Percentiles rank a stretch among this genome's conserved stretches.
Conservation (phyloP, 331 rosid genomes). For the Quercus phellos region DNA sequence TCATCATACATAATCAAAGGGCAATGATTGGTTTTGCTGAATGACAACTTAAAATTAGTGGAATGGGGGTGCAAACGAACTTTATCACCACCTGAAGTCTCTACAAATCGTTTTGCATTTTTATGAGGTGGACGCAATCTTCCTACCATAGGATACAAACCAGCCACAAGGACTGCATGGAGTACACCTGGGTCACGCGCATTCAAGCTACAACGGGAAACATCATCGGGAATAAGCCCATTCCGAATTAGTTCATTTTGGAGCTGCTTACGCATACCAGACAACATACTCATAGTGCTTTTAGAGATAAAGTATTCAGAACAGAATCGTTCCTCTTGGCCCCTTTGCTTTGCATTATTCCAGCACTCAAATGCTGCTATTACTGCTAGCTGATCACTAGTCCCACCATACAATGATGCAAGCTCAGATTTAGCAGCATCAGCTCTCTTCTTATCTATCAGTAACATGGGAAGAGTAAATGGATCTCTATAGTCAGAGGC, state of each 20-base stretch:
- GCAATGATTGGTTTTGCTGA: slow-evolving; percentile 5
- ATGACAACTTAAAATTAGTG: slow-evolving; percentile 29
- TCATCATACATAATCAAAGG: slow-evolving; percentile 62
- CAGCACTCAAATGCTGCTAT: slow-evolving; percentile 86
- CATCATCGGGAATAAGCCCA: slow-evolving; percentile 56
- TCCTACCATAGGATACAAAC: slow-evolving; percentile 92
- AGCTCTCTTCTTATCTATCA: slow-evolving; percentile 53
- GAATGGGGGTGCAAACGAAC: slow-evolving; percentile 67
- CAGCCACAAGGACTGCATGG: slow-evolving; percentile 74
- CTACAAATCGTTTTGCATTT: slow-evolving; percentile 34
- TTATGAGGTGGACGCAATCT: slow-evolving; percentile 36
- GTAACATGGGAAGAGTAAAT: slow-evolving; percentile 71
- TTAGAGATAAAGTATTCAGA: slow-evolving; percentile 54
- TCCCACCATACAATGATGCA: slow-evolving; percentile 73
- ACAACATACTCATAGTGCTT: slow-evolving; percentile 61
- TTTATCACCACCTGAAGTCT: slow-evolving; percentile 52
- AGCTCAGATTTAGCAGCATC: slow-evolving; percentile 60
- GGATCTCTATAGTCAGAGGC: slow-evolving; percentile 86
- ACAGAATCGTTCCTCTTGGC: slow-evolving; percentile 56
- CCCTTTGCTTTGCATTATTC: slow-evolving; percentile 57
- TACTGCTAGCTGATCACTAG: slow-evolving; percentile 82
- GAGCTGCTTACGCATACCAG: slow-evolving; percentile 79
- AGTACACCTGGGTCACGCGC: slow-evolving; percentile 66
- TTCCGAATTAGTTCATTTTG: slow-evolving; percentile 56
- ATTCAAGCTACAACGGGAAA: slow-evolving; percentile 54